Percentiles rank a stretch among this genome's conserved stretches.
Conservation (phyloP, 2,329 filamentous ascomycete species). For the Thelonectria discophora region DNA sequence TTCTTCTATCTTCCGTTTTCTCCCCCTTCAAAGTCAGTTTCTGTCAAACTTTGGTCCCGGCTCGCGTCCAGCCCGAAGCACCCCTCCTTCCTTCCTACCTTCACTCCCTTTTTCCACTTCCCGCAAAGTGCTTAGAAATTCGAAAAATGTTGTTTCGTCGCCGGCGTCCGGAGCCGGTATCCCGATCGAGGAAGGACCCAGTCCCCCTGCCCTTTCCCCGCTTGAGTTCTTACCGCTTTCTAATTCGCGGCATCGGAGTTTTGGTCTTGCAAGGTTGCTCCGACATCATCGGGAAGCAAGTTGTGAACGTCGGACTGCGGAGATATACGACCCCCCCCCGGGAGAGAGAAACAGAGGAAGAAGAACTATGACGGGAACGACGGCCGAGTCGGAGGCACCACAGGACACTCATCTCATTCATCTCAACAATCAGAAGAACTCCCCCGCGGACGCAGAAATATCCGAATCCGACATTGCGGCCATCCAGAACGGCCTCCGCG, state of each 20-base stretch:
- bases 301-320: neutral
- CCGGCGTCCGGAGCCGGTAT: conserved; percentile 22
- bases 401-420: neutral
- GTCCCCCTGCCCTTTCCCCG: neutral
- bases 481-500: conserved; percentile 35
- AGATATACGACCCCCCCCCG: too few species aligned
- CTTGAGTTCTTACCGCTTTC: neutral
- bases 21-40: neutral
- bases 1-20: too few species aligned
- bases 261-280: conserved; percentile 11
- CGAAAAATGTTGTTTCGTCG: neutral
- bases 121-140: conserved; percentile 2
- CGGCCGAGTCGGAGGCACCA: conserved; percentile 1
- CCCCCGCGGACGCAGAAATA: conserved; percentile 31
- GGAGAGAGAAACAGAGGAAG: neutral
- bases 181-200: conserved; percentile 5
- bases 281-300: conserved; percentile 8
- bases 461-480: conserved; percentile 41
- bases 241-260: neutral
- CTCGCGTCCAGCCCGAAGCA: neutral
- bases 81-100: neutral
- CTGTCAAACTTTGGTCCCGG: neutral
- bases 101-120: neutral
- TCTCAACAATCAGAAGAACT: neutral
- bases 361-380: conserved; percentile 11